Evolutionary conservation across 1,139 yeast species (phyloP).

Genomic region (Scheffersomyces cryptocercus): DNA sequence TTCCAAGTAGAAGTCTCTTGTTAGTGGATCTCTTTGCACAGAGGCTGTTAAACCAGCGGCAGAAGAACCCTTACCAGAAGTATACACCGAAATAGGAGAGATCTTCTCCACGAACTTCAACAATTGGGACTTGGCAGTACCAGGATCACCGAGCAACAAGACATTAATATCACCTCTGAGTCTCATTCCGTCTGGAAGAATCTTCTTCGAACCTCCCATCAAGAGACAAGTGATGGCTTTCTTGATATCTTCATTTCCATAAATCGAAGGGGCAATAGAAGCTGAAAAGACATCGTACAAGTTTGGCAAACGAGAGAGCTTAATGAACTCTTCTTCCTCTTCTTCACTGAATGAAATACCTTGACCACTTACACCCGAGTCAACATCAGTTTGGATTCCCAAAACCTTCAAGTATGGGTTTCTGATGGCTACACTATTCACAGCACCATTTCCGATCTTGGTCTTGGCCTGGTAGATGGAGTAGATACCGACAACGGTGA

Average conservation of each 20-base stretch:
- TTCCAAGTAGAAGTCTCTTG: constrained; percentile 91
- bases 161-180: constrained; percentile 97
- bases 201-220: constrained; percentile 92
- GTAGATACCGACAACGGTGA: constrained; percentile 88
- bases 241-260: constrained; percentile 89
- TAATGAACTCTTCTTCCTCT: constrained; percentile 89
- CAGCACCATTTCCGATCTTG: constrained; percentile 44
- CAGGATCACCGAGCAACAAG: constrained; percentile 93
- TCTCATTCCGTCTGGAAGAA: constrained; percentile 94
- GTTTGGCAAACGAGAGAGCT: constrained; percentile 78
- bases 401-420: constrained; percentile 87
- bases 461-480: constrained; percentile 79
- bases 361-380: constrained; percentile 62
- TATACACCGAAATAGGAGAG: constrained; percentile 91
- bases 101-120: constrained; percentile 93
- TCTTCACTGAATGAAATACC: constrained; percentile 80
- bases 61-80: constrained; percentile 98
- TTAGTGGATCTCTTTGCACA: constrained; percentile 85
- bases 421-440: constrained; percentile 72
- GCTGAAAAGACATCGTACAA: constrained; percentile 81
- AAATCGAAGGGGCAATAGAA: constrained; percentile 95
- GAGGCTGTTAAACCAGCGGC: constrained; percentile 99
- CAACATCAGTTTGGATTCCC: constrained; percentile 84
- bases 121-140: constrained; percentile 96
- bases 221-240: constrained; percentile 89